Percentiles rank a stretch among this genome's conserved stretches.
Evolutionary conservation across 306 rosid genomes (phyloP).

Genomic region (Malus fusca): DNA sequence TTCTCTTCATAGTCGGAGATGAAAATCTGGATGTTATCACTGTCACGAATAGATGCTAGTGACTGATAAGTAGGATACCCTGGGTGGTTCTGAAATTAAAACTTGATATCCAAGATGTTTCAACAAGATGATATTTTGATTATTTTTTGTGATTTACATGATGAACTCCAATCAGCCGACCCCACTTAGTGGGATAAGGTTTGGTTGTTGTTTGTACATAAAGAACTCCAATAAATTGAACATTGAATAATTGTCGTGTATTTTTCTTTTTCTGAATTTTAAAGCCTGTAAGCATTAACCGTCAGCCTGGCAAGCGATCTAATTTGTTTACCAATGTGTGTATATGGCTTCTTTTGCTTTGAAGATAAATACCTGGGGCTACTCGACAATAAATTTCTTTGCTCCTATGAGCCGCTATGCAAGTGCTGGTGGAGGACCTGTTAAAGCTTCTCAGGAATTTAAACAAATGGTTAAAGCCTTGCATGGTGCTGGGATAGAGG

Average conservation of each 20-base stretch:
- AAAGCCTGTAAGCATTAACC: neutral
- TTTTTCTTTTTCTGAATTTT: neutral
- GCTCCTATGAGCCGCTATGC: conserved; percentile 98
- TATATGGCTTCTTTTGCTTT: conserved; percentile 14
- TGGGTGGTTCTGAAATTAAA: neutral
- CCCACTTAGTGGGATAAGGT: too few relatives aligned
- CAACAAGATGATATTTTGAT: neutral
- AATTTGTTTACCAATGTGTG: neutral
- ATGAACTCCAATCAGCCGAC: neutral
- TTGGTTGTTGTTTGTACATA: neutral
- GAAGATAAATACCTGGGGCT: conserved; percentile 97
- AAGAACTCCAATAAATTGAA: neutral
- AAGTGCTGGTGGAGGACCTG: conserved; percentile 90
- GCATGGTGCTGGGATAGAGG: conserved; percentile 96
- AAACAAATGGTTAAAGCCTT: conserved; percentile 93
- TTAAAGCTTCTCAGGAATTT: conserved; percentile 77
- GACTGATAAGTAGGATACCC: neutral
- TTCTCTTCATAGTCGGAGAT: neutral
- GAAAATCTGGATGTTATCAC: neutral
- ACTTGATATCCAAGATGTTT: neutral
- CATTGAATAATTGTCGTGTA: neutral
- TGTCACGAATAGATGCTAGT: neutral
- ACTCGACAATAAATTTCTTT: conserved; percentile 92
- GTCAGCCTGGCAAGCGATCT: conserved; percentile 5
- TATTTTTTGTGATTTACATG: neutral